These are phyloP conservation scores for Cornus controversa DNA, from an alignment of 148 eudicot species.

Conservation along the genomic window DNA sequence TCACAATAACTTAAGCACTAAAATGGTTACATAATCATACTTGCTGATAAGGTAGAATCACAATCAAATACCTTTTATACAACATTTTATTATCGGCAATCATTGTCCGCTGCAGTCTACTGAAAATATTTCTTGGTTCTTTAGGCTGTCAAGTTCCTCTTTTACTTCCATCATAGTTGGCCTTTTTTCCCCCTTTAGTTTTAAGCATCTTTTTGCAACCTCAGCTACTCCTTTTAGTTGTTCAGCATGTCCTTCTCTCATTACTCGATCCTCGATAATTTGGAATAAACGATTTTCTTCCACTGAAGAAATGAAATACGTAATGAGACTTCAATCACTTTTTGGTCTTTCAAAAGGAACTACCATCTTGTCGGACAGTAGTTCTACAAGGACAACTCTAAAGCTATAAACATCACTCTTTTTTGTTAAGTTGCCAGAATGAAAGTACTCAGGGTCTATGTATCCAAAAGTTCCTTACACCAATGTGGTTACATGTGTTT, in stretches of 20 bases:
- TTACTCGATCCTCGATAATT: conserved; percentile 26
- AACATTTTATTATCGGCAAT: not conserved
- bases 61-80: too few species aligned
- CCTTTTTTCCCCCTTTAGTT: not conserved
- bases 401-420: conserved; percentile 52
- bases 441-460: conserved; percentile 45
- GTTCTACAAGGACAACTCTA: conserved; percentile 42
- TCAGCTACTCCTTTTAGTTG: not conserved
- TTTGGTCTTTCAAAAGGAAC: conserved; percentile 24
- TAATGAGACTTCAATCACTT: conserved; percentile 18
- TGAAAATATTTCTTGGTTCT: not conserved
- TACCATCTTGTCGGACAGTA: conserved; percentile 34
- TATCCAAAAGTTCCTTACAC: conserved; percentile 48
- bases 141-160: conserved; percentile 18
- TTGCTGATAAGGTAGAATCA: too few species aligned
- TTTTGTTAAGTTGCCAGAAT: conserved; percentile 29
- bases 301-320: conserved; percentile 21
- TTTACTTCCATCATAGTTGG: not conserved
- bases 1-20: too few species aligned
- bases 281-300: conserved; percentile 14
- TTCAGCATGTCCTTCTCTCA: not conserved
- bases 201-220: not conserved
- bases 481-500: conserved; percentile 30
- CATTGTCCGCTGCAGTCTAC: not conserved
- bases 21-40: too few species aligned